Conservation (phyloP, 1,139 yeast genomes). For the Lodderomyces parapsilosis region DNA sequence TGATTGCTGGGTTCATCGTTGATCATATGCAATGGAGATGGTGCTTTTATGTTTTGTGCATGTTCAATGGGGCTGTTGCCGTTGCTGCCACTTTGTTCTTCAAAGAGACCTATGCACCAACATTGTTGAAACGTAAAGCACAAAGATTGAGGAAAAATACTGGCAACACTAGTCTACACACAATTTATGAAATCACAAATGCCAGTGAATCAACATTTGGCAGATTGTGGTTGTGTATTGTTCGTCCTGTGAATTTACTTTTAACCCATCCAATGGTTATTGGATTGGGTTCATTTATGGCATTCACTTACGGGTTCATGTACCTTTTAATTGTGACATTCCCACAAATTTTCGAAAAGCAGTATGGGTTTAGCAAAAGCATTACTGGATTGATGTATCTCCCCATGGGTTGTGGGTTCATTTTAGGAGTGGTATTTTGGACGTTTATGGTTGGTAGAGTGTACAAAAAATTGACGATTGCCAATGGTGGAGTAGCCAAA, state of each 20-base stretch:
- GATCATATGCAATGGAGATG: constrained; percentile 44
- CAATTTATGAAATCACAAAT: constrained; percentile 43
- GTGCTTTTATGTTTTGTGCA: constrained; percentile 43
- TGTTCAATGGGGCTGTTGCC: constrained; percentile 42
- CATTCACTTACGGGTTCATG: constrained; percentile 48
- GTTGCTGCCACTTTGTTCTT: constrained; percentile 33
- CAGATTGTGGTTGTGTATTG: constrained; percentile 34
- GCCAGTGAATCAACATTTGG: constrained; percentile 31
- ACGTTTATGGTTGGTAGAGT: constrained; percentile 32
- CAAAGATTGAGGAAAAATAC: constrained; percentile 30
- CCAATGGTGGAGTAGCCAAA: constrained; percentile 37
- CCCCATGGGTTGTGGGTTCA: constrained; percentile 47
- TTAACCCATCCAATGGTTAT: constrained; percentile 47
- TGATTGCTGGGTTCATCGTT: constrained; percentile 56
- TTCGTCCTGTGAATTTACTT: constrained; percentile 38
- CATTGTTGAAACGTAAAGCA: constrained; percentile 34
- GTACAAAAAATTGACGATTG: constrained; percentile 26
- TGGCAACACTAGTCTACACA: constrained; percentile 39
- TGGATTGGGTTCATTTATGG: constrained; percentile 47
- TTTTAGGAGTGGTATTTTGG: constrained; percentile 42
- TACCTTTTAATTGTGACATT: constrained; percentile 47
- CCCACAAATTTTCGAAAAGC: constrained; percentile 33
- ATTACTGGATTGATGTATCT: constrained; percentile 43
- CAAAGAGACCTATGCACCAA: constrained; percentile 43
- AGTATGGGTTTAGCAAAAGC: constrained; percentile 36